These are phyloP conservation scores for Asterophora lycoperdoides DNA, from an alignment of 768 basidiomycete species.

Conservation along the genomic window DNA sequence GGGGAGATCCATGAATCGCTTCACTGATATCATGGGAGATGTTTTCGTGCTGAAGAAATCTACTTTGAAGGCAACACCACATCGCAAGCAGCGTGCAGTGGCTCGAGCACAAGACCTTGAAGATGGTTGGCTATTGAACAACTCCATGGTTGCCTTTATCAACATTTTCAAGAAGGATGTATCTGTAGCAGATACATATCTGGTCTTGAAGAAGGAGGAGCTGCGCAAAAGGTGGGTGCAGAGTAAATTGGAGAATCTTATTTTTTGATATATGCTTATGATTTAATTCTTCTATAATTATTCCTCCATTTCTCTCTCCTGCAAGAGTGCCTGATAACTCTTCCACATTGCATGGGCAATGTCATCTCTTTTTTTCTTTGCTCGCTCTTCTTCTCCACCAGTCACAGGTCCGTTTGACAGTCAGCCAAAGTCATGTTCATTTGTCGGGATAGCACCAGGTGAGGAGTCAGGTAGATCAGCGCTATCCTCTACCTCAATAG, in stretches of 20 bases:
- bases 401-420: background rate
- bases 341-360: conserved; percentile 6
- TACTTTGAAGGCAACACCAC: background rate
- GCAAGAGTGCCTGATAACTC: background rate
- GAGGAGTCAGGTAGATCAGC: background rate
- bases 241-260: background rate
- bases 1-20: background rate
- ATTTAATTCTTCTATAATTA: background rate
- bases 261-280: background rate
- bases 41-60: background rate
- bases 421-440: background rate
- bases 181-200: background rate
- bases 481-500: conserved; percentile 19
- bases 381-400: background rate
- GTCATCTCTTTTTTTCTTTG: background rate
- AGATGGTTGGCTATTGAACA: conserved; percentile 3
- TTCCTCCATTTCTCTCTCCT: background rate
- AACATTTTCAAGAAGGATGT: background rate
- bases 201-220: background rate
- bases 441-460: background rate
- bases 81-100: conserved; percentile 1
- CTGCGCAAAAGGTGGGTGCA: conserved; percentile 1
- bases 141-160: conserved; percentile 1
- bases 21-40: background rate
- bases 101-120: conserved; percentile 1